Evolutionary conservation across 495 filamentous ascomycete genomes (phyloP).

Genomic region (Penicillium daleae): DNA sequence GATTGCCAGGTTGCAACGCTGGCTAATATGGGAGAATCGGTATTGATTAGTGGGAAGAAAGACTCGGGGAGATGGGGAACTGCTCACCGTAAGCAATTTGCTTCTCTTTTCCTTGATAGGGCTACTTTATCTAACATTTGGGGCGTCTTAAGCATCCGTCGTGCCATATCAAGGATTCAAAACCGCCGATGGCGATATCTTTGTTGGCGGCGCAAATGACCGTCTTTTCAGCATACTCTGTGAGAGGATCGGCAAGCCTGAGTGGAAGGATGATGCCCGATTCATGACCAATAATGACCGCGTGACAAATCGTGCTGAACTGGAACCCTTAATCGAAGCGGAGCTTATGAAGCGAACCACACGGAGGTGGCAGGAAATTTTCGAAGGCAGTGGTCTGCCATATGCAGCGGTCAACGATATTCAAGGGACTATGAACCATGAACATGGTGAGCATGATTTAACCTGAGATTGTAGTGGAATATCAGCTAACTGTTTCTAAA

Average conservation of each 20-base stretch:
- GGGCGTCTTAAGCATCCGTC: conserved; percentile 68
- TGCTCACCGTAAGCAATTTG: conserved; percentile 71
- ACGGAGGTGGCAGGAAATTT: conserved; percentile 78
- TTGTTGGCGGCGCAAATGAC: conserved; percentile 92
- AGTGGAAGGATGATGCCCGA: conserved; percentile 73
- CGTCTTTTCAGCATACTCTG: conserved; percentile 86
- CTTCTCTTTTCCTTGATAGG: background rate
- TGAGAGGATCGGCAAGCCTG: conserved; percentile 68
- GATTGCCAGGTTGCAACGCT: conserved; percentile 92
- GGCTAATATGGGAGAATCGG: conserved; percentile 88
- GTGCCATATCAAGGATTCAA: conserved; percentile 90
- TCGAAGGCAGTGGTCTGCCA: conserved; percentile 87
- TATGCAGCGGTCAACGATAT: conserved; percentile 93
- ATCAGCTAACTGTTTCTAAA: conserved; percentile 28
- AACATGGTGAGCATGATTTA: conserved; percentile 58
- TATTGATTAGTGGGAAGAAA: conserved; percentile 80
- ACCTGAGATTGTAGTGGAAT: background rate
- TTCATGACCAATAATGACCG: conserved; percentile 78
- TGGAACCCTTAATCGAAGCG: conserved; percentile 74
- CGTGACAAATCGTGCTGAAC: conserved; percentile 70
- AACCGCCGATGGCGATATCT: conserved; percentile 83
- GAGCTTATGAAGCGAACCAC: conserved; percentile 77
- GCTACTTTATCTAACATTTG: background rate
- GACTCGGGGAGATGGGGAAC: conserved; percentile 91
- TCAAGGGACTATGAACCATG: conserved; percentile 75